These are phyloP conservation scores for Hepatocystis sp. DNA, from an alignment of 169 alveolate species.

Conservation along the genomic window DNA sequence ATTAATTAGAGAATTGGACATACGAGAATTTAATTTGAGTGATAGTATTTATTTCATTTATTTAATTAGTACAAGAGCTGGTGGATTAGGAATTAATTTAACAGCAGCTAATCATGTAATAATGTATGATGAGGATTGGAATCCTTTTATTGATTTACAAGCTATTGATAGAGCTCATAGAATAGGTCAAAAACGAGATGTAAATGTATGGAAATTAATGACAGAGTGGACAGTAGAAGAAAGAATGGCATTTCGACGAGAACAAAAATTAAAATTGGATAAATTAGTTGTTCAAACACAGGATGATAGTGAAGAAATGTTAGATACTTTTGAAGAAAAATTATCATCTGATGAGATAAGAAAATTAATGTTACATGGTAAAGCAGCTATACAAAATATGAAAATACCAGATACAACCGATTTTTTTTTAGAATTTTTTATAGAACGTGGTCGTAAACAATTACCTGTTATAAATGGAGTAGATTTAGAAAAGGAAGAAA, in stretches of 20 bases:
- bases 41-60: constrained; percentile 88
- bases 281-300: constrained; percentile 88
- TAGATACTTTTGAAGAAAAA: constrained; percentile 78
- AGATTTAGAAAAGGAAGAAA: constrained; percentile 67
- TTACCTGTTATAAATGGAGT: constrained; percentile 78
- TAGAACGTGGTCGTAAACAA: constrained; percentile 76
- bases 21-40: constrained; percentile 90
- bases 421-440: constrained; percentile 77
- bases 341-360: constrained; percentile 88
- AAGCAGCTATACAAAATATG: constrained; percentile 86
- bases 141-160: constrained; percentile 98
- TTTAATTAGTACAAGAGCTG: constrained; percentile 95
- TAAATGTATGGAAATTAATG: constrained; percentile 96
- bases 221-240: constrained; percentile 99
- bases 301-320: constrained; percentile 77
- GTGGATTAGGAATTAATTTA: constrained; percentile 97
- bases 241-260: constrained; percentile 97
- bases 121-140: constrained; percentile 99
- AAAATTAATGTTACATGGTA: constrained; percentile 89
- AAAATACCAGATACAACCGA: constrained; percentile 75
- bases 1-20: constrained; percentile 91
- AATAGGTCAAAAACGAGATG: constrained; percentile 98
- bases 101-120: constrained; percentile 99
- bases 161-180: constrained; percentile 99
- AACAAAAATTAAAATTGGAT: constrained; percentile 91